Percentiles rank a stretch among this genome's conserved stretches.
Conservation (phyloP, 257 asterid species). For the Knoxia roxburghii region DNA sequence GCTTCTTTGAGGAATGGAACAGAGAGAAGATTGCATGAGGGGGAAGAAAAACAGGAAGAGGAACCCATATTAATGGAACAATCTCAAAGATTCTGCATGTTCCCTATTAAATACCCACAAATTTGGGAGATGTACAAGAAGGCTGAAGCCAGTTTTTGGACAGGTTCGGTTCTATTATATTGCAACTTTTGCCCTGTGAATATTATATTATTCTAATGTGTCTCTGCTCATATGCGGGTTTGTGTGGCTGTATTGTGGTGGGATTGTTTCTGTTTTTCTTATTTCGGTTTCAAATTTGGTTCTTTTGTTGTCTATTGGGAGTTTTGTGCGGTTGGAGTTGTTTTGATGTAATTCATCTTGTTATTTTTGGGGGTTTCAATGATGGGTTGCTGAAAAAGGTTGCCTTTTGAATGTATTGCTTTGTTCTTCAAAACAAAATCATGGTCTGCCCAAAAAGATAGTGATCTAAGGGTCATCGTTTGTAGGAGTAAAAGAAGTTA, state of each 20-base stretch:
- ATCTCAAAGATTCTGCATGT: slow-evolving; percentile 63
- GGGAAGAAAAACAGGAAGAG: slow-evolving; percentile 27
- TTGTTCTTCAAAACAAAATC: background rate
- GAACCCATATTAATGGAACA: slow-evolving; percentile 72
- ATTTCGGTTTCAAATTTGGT: background rate
- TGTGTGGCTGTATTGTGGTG: background rate
- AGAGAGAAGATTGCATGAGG: slow-evolving; percentile 21
- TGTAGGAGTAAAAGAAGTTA: background rate
- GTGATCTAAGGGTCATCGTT: background rate
- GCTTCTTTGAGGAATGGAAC: slow-evolving; percentile 46
- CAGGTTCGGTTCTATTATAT: slow-evolving; percentile 30
- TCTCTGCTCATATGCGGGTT: background rate
- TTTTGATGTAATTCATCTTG: background rate
- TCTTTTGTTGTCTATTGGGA: background rate
- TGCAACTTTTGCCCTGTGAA: background rate
- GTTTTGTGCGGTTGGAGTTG: background rate
- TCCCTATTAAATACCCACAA: slow-evolving; percentile 63
- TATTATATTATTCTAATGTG: background rate
- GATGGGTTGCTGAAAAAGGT: background rate
- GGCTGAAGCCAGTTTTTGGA: slow-evolving; percentile 70
- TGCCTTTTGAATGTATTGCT: background rate
- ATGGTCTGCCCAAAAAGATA: background rate
- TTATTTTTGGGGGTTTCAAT: background rate
- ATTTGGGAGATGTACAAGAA: slow-evolving; percentile 89
- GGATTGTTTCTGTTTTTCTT: background rate